A percentile compares a stretch with the other conserved stretches of the same genome.
phyloP scores from a whole-genome alignment of 75 land plant genomes.

The Picea glauca region DNA sequence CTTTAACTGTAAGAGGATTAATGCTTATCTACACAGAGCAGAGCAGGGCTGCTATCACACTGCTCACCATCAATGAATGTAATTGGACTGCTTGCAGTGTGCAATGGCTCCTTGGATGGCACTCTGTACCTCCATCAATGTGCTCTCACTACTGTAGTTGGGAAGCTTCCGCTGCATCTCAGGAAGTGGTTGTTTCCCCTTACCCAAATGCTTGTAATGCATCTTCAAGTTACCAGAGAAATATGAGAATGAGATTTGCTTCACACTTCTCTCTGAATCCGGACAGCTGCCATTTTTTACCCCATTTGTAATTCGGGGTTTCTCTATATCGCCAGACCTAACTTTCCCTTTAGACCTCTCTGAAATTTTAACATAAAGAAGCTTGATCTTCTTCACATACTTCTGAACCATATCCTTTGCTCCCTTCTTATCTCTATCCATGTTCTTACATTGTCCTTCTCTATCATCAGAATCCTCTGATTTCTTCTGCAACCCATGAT shows the following conservation, averaged over 20 bases:
- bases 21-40: no score
- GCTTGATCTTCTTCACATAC: constrained; percentile 60
- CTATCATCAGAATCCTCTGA: no score
- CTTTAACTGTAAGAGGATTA: no score
- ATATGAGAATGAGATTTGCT: not conserved
- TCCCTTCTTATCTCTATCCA: constrained; percentile 21
- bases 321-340: constrained; percentile 20
- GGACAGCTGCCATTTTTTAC: not conserved
- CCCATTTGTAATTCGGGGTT: not conserved
- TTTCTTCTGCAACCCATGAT: no score
- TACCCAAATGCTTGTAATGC: not conserved
- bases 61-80: not conserved
- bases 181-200: not conserved
- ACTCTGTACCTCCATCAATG: constrained; percentile 21
- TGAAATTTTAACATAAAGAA: constrained; percentile 48
- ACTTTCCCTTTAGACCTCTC: constrained; percentile 30
- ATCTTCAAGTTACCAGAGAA: constrained; percentile 8
- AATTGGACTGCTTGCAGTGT: constrained; percentile 29
- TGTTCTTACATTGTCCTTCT: not conserved
- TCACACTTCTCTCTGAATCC: not conserved
- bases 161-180: not conserved
- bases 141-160: constrained; percentile 6
- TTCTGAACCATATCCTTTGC: constrained; percentile 39
- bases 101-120: constrained; percentile 38
- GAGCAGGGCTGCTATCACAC: not conserved